Percentiles rank a stretch among this genome's conserved stretches.
phyloP scores from a whole-genome alignment of 2,329 filamentous ascomycete genomes.

The Ceratocystis albifundus region DNA sequence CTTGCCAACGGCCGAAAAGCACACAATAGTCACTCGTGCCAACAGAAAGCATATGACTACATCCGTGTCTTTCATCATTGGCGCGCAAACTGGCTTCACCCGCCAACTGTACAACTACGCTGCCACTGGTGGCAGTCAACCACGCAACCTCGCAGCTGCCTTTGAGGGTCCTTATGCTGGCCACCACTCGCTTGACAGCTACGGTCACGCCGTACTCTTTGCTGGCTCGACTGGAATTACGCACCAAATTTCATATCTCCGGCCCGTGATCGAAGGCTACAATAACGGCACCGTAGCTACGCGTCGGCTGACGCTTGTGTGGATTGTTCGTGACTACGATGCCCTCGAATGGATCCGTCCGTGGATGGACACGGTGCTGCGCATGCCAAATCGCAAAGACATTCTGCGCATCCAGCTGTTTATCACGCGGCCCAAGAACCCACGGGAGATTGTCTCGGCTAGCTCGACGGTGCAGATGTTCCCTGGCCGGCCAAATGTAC shows the following conservation, averaged over 20 bases:
- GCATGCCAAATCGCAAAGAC: conserved; percentile 68
- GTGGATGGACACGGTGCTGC: conserved; percentile 65
- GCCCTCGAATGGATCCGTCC: conserved; percentile 87
- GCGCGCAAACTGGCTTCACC: conserved; percentile 80
- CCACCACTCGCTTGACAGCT: conserved; percentile 77
- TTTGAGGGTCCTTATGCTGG: conserved; percentile 85
- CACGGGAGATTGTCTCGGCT: conserved; percentile 66
- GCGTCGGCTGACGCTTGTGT: conserved; percentile 70
- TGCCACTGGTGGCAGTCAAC: conserved; percentile 38
- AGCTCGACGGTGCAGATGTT: conserved; percentile 81
- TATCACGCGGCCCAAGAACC: conserved; percentile 74
- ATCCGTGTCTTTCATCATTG: conserved; percentile 68
- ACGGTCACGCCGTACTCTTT: conserved; percentile 82
- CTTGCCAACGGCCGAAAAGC: conserved; percentile 35
- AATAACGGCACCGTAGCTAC: conserved; percentile 64
- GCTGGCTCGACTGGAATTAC: conserved; percentile 92
- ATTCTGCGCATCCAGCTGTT: conserved; percentile 80
- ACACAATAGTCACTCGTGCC: conserved; percentile 30
- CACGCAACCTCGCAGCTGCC: conserved; percentile 55
- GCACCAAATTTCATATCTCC: conserved; percentile 81
- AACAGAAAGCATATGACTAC: conserved; percentile 38
- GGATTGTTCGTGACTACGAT: conserved; percentile 84
- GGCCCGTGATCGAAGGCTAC: conserved; percentile 60
- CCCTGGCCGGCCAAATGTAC: conserved; percentile 74
- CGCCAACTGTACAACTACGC: conserved; percentile 66